Evolutionary conservation across 768 basidiomycete genomes (phyloP).

Genomic region (Mycena floridula): DNA sequence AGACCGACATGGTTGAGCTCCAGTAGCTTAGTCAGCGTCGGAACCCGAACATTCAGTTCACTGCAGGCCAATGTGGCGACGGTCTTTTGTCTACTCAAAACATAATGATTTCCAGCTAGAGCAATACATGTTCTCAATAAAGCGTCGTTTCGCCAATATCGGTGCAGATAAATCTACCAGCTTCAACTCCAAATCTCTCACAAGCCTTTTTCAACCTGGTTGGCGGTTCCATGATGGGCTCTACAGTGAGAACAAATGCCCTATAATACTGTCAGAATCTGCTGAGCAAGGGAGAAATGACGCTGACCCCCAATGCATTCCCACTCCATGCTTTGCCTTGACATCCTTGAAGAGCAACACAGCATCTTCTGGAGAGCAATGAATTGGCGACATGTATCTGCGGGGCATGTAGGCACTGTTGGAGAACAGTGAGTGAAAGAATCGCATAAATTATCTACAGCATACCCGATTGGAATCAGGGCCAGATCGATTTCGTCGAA

Average conservation of each 20-base stretch:
- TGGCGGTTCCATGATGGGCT: constrained; percentile 1
- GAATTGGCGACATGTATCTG: constrained; percentile 3
- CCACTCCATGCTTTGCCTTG: constrained; percentile 1
- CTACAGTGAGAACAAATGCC: not conserved
- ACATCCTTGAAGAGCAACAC: constrained; percentile 6
- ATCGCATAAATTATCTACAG: not conserved
- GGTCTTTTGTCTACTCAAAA: too few relatives aligned
- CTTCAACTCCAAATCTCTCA: constrained; percentile 8
- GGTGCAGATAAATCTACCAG: not conserved
- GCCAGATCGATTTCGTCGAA: constrained; percentile 44
- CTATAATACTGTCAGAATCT: not conserved
- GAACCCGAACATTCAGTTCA: too few relatives aligned
- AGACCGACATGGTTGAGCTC: too few relatives aligned
- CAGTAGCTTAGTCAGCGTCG: too few relatives aligned
- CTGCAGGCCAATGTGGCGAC: too few relatives aligned
- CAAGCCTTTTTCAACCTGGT: not conserved
- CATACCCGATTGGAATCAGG: constrained; percentile 37
- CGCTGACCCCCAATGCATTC: constrained; percentile 9
- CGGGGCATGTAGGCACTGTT: constrained; percentile 6
- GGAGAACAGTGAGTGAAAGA: not conserved
- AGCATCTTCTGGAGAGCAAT: constrained; percentile 4
- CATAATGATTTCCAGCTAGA: too few relatives aligned
- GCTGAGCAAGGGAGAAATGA: not conserved
- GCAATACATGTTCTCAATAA: too few relatives aligned
- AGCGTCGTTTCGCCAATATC: constrained; percentile 1